Evolutionary conservation across 129 eudicot genomes (phyloP), one percentile per base, ranked within the genome.

Genomic region (Smallanthus sonchifolius): DNA sequence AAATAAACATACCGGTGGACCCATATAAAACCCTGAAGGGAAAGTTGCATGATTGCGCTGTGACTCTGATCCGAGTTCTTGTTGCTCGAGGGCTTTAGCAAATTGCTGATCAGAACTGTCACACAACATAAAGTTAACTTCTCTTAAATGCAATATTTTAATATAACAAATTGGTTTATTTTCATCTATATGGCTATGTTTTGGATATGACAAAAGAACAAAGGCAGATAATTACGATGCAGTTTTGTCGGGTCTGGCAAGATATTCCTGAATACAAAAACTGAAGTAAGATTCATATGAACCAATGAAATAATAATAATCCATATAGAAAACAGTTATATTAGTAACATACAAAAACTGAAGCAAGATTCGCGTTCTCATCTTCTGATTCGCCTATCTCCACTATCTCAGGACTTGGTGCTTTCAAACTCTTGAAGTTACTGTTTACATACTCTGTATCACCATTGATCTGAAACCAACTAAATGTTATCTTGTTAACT

Each of bases 101-200:
- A 90, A 73, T 80, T 88, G 91, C 82, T 78, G 60, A 85, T 94
- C 97, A 64, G 93, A 85, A 55, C 99, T 93, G 95, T 74, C 77
- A 74, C 60, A 56, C 39, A 78, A 37, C 47, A 67, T 6, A 71
- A 35, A 67, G 6, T 59, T 36, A 37, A 13, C 30, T 75, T 20
- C 14, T n/a, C 32, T 39, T 42, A 13, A 35, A 39, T 20, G 16
- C 43, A 72, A 61, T 10, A 7, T 36, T 14, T 38, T 28, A 1
- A 61, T 34, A 32, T 17, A 44, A 61, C 40, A 77, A 10, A 35
- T 37, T 19, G 48, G 17, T n/a, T 74, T 32, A 6, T 44, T 13
- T 74, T 74, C 19, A 16, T n/a, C 44, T 10, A 44, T 14, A 63
- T 30, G 62, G 56, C 68, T 74, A 60, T 24, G 14, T 28, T 45